These are phyloP conservation scores for Annulohypoxylon truncatum DNA, from an alignment of 2,329 filamentous ascomycete genomes.

Conservation along the genomic window DNA sequence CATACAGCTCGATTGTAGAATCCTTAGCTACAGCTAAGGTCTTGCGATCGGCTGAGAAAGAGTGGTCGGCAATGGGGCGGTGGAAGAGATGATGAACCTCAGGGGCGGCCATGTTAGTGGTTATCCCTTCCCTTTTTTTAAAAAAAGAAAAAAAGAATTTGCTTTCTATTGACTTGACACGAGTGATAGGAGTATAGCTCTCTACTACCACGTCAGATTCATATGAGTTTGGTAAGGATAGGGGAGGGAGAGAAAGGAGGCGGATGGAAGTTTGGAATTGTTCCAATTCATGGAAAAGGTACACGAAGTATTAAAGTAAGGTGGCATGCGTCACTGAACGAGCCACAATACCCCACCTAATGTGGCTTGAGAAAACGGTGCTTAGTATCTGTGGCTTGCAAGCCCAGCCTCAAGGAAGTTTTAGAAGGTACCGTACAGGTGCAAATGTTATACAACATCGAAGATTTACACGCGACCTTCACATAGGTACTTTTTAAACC, in stretches of 20 bases:
- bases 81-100: conserved; percentile 98
- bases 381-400: too few species aligned
- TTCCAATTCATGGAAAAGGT: too few species aligned
- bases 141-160: too few species aligned
- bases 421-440: neutral
- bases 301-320: too few species aligned
- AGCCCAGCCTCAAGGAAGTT: neutral
- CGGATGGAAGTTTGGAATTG: neutral
- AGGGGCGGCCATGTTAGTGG: conserved; percentile 82
- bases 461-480: conserved; percentile 4
- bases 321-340: neutral
- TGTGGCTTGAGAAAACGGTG: neutral
- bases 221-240: conserved; percentile 1
- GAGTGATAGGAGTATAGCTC: conserved; percentile 91
- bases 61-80: conserved; percentile 95
- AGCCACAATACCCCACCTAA: neutral
- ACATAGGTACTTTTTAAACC: neutral
- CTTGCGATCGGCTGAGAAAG: conserved; percentile 91
- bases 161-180: neutral
- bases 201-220: conserved; percentile 81
- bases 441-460: neutral
- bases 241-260: neutral
- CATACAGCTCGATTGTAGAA: conserved; percentile 89
- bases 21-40: conserved; percentile 93
- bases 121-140: neutral